Base-by-base conservation (phyloP, 1,284 basidiomycete genomes). In the Ustilago xerochloae region DNA sequence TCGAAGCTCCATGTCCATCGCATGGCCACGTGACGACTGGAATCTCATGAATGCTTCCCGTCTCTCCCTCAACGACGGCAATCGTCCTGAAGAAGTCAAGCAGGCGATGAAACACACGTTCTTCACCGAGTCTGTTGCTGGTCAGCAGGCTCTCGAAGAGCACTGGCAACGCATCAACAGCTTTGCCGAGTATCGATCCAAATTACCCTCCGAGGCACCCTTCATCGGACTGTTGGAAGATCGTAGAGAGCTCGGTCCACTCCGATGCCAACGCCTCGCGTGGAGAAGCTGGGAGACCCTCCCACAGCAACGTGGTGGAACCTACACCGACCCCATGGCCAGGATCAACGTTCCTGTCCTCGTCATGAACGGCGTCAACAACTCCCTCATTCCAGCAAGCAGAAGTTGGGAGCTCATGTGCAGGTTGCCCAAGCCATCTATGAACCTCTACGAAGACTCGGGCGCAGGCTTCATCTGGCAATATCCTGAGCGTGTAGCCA, bases 401-500 rank as follows among this genome's bases (percentile, higher is more conserved):
- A 48, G 67, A 26, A 70, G 67, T 29, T 70, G 67, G 67, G 67
- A 70, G 50, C 67, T 70, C 49, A 54, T 70, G 62, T 63, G 62
- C 36, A 43, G 67, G 1, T 33, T 70, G 9, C 67, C 67, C 22
- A 70, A 64, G 18, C 60, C 67, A 4, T 46, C 57, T 4, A 24
- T 70, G 28, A 64, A 48, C 32, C 29, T 70, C 28, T 70, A 70
- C 53, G 67, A 70, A 28, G 60, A 70, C 22, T 50, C 62, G 7
- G 62, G 67, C 13, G 62, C 67, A 4, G 67, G 67, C 2, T 70
- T 70, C 49, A 63, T 63, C 46, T 70, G 53, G 57, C 67, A 70
- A 28, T 70, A 70, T 28, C 62, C 67, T 1, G 62, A 70, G 43
- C 61, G 67, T 10, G 67, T 64, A 1, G 67, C 67, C 12, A 56